Base-by-base conservation (phyloP, 129 eudicot genomes). In the Flaveria bidentis region DNA sequence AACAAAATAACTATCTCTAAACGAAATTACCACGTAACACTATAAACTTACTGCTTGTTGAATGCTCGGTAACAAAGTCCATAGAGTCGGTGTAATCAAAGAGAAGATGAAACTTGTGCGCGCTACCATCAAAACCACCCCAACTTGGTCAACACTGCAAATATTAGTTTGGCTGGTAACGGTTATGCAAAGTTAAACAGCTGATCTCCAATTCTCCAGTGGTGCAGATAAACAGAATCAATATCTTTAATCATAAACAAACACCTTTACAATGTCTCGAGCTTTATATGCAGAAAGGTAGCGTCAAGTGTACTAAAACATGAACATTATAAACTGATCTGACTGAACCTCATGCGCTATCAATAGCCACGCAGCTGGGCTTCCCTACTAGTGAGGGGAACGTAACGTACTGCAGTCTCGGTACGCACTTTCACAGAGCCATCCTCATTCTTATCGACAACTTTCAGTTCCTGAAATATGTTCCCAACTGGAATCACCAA, bases 401-500 rank as follows among this genome's bases (percentile, higher is more conserved):
- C 98, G 63, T 93, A 93, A 16, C 96, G 92, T 17, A 93, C 98
- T 7, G 92, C 85, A 72, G 97, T 90, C 60, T 88, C 97, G 11
- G 78, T 84, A 28, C 88, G 88, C 74, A 90, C 82, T 50, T 77
- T 87, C 42, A 90, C 18, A 2, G 91, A 75, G 52, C 97, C 97
- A 76, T 93, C 98, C 49, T 66, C 56, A 18, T 84, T 87, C 85
- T 93, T 93, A 83, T 93, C 97, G 18, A 93, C 87, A 65, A 93
- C 96, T 86, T 87, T 78, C 47, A 93, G 73, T 30, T 90, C 97
- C 78, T 90, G 98, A 79, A 76, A 90, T 23, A 88, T n/a, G 18
- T 87, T 90, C 39, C 98, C 98, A n/a, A 93, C 97, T 20, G 97
- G 98, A 44, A 90, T 88, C 65, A 93, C 97, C 80, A 93, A 22